Evolutionary conservation across 2,329 filamentous ascomycete genomes (phyloP).

Genomic region (Botrytis medusae): DNA sequence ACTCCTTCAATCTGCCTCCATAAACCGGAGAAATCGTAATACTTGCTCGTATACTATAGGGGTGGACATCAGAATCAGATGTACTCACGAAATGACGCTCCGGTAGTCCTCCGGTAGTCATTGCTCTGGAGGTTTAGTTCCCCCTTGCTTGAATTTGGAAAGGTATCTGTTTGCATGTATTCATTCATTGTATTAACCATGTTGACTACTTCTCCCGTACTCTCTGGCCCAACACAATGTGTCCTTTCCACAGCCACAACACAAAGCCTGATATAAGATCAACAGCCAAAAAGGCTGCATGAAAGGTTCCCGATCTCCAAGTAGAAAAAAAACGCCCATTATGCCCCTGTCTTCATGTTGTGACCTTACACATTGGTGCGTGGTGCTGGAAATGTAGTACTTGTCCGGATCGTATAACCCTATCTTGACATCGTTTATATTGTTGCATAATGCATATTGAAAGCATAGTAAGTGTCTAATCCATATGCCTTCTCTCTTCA

Average conservation of each 20-base stretch:
- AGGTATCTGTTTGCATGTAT: not conserved
- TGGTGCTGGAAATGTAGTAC: slow-evolving; percentile 30
- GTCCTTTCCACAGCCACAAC: not conserved
- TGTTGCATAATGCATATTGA: not conserved
- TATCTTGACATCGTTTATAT: slow-evolving; percentile 5
- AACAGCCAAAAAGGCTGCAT: not conserved
- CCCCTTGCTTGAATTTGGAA: not conserved
- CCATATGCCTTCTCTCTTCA: slow-evolving; percentile 26
- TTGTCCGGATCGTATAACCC: slow-evolving; percentile 15
- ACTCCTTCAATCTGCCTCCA: not conserved
- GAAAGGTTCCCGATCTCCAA: not conserved
- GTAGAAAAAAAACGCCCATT: slow-evolving; percentile 31
- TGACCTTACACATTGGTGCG: slow-evolving; percentile 19
- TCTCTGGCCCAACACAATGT: not conserved
- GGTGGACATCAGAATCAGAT: not conserved
- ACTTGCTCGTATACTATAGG: not conserved
- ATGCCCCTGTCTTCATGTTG: slow-evolving; percentile 31
- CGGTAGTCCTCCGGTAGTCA: not conserved
- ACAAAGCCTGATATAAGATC: slow-evolving; percentile 1
- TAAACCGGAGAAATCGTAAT: not conserved
- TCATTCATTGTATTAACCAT: not conserved
- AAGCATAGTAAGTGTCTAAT: not conserved
- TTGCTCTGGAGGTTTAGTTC: not conserved
- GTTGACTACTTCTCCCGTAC: not conserved
- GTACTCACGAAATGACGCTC: not conserved